Conservation (phyloP, 106 monocot genomes). For the Triglochin maritima region DNA sequence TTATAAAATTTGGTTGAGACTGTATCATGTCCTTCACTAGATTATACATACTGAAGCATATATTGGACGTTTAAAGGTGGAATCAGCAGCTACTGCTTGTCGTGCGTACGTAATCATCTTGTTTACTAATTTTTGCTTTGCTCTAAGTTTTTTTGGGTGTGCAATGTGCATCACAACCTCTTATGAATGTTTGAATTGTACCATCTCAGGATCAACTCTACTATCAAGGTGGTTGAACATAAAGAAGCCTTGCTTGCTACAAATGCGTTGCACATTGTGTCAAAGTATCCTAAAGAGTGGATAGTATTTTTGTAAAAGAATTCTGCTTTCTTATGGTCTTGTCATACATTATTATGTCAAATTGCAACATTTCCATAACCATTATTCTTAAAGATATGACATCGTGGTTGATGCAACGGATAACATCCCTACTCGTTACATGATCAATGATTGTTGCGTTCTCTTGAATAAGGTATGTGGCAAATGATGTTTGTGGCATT, state of each 20-base stretch:
- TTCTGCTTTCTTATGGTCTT: background rate
- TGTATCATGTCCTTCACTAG: conserved; percentile 16
- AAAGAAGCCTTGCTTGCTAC: conserved; percentile 48
- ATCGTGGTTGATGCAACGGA: conserved; percentile 97
- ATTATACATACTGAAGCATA: conserved; percentile 79
- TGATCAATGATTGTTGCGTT: conserved; percentile 98
- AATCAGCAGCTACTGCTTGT: conserved; percentile 85
- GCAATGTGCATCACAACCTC: background rate
- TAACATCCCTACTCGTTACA: conserved; percentile 91
- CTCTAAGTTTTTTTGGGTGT: background rate
- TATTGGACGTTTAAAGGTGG: conserved; percentile 79
- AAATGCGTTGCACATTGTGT: conserved; percentile 84
- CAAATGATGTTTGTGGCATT: background rate
- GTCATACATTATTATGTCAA: background rate
- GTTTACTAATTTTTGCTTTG: background rate
- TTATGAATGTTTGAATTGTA: background rate
- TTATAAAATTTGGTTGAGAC: conserved; percentile 1
- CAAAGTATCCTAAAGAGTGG: conserved; percentile 67
- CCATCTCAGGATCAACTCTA: conserved; percentile 82
- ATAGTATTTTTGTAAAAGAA: background rate
- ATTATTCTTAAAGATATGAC: conserved; percentile 68
- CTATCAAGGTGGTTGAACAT: conserved; percentile 69
- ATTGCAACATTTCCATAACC: conserved; percentile 20
- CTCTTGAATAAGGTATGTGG: conserved; percentile 67
- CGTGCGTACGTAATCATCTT: conserved; percentile 57